Percentiles rank a stretch among this genome's conserved stretches.
phyloP scores from a whole-genome alignment of 2,329 filamentous ascomycete genomes.

The Didymella pomorum region DNA sequence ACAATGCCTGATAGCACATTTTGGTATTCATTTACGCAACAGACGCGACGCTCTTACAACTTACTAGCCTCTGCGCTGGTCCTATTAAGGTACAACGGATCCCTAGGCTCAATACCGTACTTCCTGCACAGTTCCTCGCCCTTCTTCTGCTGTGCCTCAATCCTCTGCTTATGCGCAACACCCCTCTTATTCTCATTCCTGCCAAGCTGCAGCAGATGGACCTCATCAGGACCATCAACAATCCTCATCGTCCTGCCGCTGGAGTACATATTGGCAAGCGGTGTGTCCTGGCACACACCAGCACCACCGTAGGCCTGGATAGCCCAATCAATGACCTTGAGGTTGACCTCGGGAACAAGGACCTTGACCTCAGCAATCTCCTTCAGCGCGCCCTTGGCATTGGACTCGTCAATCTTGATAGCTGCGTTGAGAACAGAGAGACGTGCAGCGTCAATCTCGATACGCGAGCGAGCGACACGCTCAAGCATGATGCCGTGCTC shows the following conservation, averaged over 20 bases:
- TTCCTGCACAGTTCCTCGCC: slow-evolving; percentile 71
- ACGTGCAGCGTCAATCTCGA: slow-evolving; percentile 92
- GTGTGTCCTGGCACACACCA: slow-evolving; percentile 93
- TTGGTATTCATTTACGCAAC: not conserved
- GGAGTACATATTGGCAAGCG: slow-evolving; percentile 79
- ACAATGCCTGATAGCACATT: not conserved
- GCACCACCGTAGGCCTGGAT: slow-evolving; percentile 92
- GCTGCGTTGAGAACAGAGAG: slow-evolving; percentile 93
- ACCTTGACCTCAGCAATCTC: slow-evolving; percentile 98
- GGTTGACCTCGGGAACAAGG: slow-evolving; percentile 80
- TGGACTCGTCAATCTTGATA: slow-evolving; percentile 88
- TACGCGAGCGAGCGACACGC: slow-evolving; percentile 88
- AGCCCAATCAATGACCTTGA: slow-evolving; percentile 91
- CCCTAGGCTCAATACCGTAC: slow-evolving; percentile 59
- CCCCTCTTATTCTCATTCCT: slow-evolving; percentile 80
- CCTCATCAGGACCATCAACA: slow-evolving; percentile 95
- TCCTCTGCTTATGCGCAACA: slow-evolving; percentile 65
- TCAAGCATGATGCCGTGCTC: slow-evolving; percentile 95
- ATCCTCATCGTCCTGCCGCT: slow-evolving; percentile 81
- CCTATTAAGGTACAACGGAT: slow-evolving; percentile 54
- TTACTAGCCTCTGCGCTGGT: slow-evolving; percentile 52
- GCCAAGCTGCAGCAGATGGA: slow-evolving; percentile 78
- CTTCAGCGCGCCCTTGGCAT: slow-evolving; percentile 87
- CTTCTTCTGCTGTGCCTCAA: slow-evolving; percentile 70
- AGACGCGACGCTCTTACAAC: slow-evolving; percentile 40